Evolutionary conservation across 2,329 filamentous ascomycete species (phyloP), one percentile per base, ranked within the genome.

Genomic region (Alternaria ethzedia): DNA sequence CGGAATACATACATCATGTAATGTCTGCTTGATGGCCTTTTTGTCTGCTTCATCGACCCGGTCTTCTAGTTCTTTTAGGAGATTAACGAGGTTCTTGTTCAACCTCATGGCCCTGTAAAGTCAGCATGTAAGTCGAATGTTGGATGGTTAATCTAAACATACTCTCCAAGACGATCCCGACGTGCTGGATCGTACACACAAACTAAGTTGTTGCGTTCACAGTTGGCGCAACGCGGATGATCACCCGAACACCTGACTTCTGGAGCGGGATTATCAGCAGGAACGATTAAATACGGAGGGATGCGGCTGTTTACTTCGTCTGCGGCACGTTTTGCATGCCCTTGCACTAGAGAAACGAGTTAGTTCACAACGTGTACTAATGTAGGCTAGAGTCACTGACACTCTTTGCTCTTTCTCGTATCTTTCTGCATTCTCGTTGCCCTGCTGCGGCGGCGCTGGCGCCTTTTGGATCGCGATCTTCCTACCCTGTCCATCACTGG

Each of bases 221-320:
- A 76, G 26, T 63, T 68, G 28, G 54, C 43, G 44, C 72, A 75
- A 8, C 52, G 54, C 21, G 74, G 74, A 8, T 54, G 46, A 11
- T 70, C 71, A 13, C 74, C 74, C 17, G 70, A 70, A 54, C 74
- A 76, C 49, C 65, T 73, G 17, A 75, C 68, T 56, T 75, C 69
- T 73, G 21, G 11, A 15, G 43, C 23, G 1, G n/a, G 10, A 9
- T 26, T 25, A 55, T 63, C 57, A 62, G 30, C n/a, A 21, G 5
- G 6, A 4, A 7, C 8, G 6, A 9, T 9, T 4, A 13, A 9
- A 15, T 4, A n/a, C 10, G 13, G 44, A 32, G 13, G 20, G 9
- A 15, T 3, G 20, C 15, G n/a, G 26, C 11, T 9, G 41, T 65
- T 15, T 49, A 72, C 71, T 75, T 59, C 72, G 68, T 43, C 56